Base-by-base conservation (phyloP, 2,329 filamentous ascomycete species). In the Cladosporium sp. region DNA sequence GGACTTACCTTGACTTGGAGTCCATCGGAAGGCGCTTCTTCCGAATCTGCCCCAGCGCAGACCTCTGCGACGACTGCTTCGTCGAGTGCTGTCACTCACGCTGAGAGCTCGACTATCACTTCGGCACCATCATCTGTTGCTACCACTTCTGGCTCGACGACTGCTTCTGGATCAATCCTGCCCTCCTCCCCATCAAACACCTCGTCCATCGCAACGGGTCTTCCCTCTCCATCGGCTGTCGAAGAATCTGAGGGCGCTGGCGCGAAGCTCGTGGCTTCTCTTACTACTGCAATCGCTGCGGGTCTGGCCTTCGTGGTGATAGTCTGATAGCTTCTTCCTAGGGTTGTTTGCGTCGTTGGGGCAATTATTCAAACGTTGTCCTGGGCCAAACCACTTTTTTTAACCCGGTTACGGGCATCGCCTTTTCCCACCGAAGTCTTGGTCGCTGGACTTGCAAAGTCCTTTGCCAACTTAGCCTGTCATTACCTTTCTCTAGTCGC, bases 1-100 rank as follows among this genome's bases (percentile, higher is more conserved):
- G 65, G 67, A 29, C 43, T 66, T n/a, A 38, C 19, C 7, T 43
- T 43, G 4, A 43, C 29, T 19, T 43, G 32, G 15, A 34, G 41
- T 22, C 29, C 41, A 8, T 43, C 41, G 8, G 41, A 27, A n/a
- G 41, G 41, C 18, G 41, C n/a, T 34, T 34, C 32, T 7, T 13
- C 32, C 13, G n/a, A 24, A 12, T 43, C 41, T 34, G 19, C 29
- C 4, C 8, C 17, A 22, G 17, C 27, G 6, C 27, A 34, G 20
- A 34, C 41, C 9, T 34, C 41, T 7, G 6, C 4, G 22, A 9
- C 41, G 24, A 15, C 40, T 29, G 24, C 24, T 11, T 30, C 40
- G 12, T 29, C 24, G 40, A 30, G 11, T 17, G 29, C 22, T 3
- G 11, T 9, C n/a, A n/a, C n/a, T 17, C 20, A 43, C 13, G 17